These are phyloP conservation scores for Globisporangium barbulae DNA, from an alignment of 352 stramenopile genomes.

Conservation along the genomic window DNA sequence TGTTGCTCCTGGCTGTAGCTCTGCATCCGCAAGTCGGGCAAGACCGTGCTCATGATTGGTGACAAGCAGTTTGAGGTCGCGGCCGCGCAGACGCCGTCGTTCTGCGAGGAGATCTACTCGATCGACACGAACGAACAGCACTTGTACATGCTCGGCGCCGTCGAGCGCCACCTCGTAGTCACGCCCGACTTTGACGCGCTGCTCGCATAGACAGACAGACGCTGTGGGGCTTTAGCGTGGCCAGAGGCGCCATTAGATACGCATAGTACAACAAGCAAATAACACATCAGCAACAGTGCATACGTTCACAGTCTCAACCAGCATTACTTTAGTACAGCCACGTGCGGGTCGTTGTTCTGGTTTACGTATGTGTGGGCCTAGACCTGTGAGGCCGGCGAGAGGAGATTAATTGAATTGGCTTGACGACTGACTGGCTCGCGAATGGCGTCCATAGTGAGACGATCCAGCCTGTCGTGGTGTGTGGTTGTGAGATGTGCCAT, in stretches of 20 bases:
- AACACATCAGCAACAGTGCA: not conserved
- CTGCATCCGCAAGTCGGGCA: constrained; percentile 81
- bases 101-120: constrained; percentile 81
- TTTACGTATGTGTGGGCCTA: not conserved
- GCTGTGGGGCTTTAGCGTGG: not conserved
- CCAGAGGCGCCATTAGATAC: not conserved
- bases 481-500: not conserved
- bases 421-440: not conserved
- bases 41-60: constrained; percentile 81
- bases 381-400: not conserved
- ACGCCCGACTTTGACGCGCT: constrained; percentile 85
- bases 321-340: not conserved
- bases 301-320: not conserved
- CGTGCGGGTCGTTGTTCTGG: no score
- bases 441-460: not conserved
- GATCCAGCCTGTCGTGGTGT: not conserved
- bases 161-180: constrained; percentile 80
- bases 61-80: constrained; percentile 87
- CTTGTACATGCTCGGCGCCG: constrained; percentile 65
- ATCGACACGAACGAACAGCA: constrained; percentile 74
- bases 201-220: constrained; percentile 44
- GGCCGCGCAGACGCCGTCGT: constrained; percentile 71
- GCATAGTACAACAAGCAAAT: not conserved
- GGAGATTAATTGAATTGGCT: not conserved
- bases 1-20: constrained; percentile 31